Percentiles rank a stretch among this genome's conserved stretches.
Evolutionary conservation across 2,329 filamentous ascomycete genomes (phyloP).

Genomic region (Lachnellula suecica): DNA sequence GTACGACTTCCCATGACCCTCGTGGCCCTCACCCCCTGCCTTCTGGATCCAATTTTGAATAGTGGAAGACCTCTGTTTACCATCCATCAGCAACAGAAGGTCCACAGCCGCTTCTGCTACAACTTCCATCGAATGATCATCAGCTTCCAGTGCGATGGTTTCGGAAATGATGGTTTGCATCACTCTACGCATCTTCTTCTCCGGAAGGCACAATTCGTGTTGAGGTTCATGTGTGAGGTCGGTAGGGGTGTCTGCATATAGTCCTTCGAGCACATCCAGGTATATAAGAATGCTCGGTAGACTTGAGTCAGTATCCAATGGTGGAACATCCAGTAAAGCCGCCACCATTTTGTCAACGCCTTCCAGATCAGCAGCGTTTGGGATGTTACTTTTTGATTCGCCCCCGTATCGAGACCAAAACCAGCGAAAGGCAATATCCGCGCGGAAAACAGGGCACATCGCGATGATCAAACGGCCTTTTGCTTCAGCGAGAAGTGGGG

Average conservation of each 20-base stretch:
- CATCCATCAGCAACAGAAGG: constrained; percentile 45
- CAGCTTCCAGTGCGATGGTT: constrained; percentile 46
- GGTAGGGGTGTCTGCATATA: not conserved
- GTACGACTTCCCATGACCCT: constrained; percentile 41
- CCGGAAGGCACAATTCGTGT: not conserved
- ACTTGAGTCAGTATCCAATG: not conserved
- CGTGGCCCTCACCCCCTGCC: constrained; percentile 36
- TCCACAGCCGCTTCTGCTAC: constrained; percentile 51
- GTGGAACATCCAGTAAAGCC: not conserved
- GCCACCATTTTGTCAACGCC: not conserved
- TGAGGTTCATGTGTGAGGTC: not conserved
- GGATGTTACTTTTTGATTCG: too few species aligned
- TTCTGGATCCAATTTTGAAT: constrained; percentile 48
- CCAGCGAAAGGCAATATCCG: constrained; percentile 7
- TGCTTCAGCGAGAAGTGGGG: constrained; percentile 63
- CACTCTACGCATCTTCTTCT: not conserved
- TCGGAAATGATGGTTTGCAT: constrained; percentile 34
- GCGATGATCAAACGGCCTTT: constrained; percentile 58
- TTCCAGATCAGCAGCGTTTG: not conserved
- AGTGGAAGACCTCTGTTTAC: constrained; percentile 36
- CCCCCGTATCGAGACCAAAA: not conserved
- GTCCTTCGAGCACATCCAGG: not conserved
- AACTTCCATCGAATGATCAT: constrained; percentile 45
- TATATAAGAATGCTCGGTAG: not conserved
- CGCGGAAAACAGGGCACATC: constrained; percentile 40